Evolutionary conservation across 495 filamentous ascomycete genomes (phyloP).

Genomic region (Xylaria nigripes): DNA sequence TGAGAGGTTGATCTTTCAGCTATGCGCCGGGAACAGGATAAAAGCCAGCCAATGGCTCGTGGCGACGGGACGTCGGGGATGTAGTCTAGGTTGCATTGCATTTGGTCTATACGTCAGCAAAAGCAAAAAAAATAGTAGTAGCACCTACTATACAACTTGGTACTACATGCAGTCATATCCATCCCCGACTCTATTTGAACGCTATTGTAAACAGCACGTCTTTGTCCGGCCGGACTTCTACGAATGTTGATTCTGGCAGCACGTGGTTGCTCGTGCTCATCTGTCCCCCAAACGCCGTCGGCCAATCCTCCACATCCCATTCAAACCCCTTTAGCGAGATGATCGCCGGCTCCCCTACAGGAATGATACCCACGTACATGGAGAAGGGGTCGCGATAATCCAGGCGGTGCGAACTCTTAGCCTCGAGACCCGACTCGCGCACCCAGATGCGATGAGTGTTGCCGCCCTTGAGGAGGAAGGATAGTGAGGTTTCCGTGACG

Average conservation of each 20-base stretch:
- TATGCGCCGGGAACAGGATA: too few relatives aligned
- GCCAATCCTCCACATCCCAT: slow-evolving; percentile 81
- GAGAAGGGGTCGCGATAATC: slow-evolving; percentile 34
- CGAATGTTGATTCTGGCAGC: slow-evolving; percentile 36
- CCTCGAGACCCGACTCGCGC: slow-evolving; percentile 28
- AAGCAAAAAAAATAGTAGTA: too few relatives aligned
- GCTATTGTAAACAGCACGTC: slow-evolving; percentile 84
- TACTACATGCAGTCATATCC: not conserved
- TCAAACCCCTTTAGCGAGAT: slow-evolving; percentile 75
- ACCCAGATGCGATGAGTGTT: slow-evolving; percentile 57
- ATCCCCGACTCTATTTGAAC: slow-evolving; percentile 27
- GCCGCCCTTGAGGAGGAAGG: slow-evolving; percentile 65
- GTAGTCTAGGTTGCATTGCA: too few relatives aligned
- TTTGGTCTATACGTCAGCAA: not conserved
- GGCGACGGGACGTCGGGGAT: too few relatives aligned
- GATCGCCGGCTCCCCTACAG: slow-evolving; percentile 59
- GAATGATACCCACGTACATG: slow-evolving; percentile 77
- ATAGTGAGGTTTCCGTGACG: slow-evolving; percentile 67
- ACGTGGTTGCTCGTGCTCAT: slow-evolving; percentile 94
- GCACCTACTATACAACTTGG: too few relatives aligned
- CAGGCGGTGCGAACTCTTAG: slow-evolving; percentile 32
- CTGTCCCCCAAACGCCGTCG: slow-evolving; percentile 71
- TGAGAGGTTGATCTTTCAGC: too few relatives aligned
- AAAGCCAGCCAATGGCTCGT: too few relatives aligned
- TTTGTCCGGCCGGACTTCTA: slow-evolving; percentile 55